A percentile compares a stretch with the other conserved stretches of the same genome.
Conservation (phyloP, 1,284 basidiomycete species). For the Boletus nobilissimus region DNA sequence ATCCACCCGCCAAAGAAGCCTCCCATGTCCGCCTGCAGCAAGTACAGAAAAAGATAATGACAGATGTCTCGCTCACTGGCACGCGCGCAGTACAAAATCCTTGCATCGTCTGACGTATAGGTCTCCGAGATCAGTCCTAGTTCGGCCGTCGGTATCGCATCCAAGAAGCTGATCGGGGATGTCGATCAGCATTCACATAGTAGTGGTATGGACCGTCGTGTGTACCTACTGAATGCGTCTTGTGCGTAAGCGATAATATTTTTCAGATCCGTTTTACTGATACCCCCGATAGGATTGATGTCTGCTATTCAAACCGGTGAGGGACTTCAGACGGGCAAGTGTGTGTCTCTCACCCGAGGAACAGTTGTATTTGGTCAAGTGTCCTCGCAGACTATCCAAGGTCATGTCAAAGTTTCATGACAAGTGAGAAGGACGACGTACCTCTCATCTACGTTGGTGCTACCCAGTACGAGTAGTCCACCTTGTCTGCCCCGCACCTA, state of each 20-base stretch:
- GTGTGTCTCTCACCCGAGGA: conserved; percentile 69
- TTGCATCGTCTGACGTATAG: conserved; percentile 93
- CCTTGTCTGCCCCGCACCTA: conserved; percentile 90
- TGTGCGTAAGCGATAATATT: conserved; percentile 91
- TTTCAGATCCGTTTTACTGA: conserved; percentile 98
- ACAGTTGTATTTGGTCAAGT: conserved; percentile 98
- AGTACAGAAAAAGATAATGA: not conserved
- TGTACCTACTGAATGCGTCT: conserved; percentile 76
- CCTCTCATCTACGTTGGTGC: conserved; percentile 99
- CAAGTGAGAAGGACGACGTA: conserved; percentile 42
- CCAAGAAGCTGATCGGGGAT: conserved; percentile 74
- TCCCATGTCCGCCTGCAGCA: conserved; percentile 88
- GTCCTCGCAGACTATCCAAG: conserved; percentile 83
- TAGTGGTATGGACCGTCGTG: conserved; percentile 26
- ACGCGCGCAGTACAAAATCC: not conserved
- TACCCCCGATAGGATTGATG: conserved; percentile 97
- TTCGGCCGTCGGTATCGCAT: conserved; percentile 94
- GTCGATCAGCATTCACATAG: not conserved
- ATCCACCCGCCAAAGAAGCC: too few relatives aligned
- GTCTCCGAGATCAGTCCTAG: conserved; percentile 94
- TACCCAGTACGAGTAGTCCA: conserved; percentile 92
- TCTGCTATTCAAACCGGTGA: conserved; percentile 69
- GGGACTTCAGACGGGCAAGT: not conserved
- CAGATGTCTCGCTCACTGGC: not conserved
- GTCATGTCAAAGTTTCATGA: conserved; percentile 3